A percentile compares a stretch with the other conserved stretches of the same genome.
phyloP scores from a whole-genome alignment of 768 basidiomycete species.

The Leccinum barrowsii region DNA sequence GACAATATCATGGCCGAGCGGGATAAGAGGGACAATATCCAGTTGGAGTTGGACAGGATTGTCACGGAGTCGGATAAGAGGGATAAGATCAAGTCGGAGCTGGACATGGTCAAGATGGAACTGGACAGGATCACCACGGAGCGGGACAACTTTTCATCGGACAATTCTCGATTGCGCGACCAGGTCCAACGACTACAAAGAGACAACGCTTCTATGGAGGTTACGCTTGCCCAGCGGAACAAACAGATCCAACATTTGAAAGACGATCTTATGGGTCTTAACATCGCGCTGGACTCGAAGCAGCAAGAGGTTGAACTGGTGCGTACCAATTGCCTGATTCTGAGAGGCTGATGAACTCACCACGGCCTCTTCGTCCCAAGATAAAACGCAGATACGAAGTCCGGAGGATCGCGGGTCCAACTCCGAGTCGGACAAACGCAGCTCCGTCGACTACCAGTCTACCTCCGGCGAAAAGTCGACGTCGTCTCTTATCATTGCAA shows the following conservation, averaged over 20 bases:
- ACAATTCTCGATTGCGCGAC: constrained; percentile 54
- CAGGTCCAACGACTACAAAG: constrained; percentile 72
- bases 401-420: constrained; percentile 52
- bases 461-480: not conserved
- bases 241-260: constrained; percentile 66
- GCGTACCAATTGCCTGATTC: constrained; percentile 24
- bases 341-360: not conserved
- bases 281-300: constrained; percentile 90
- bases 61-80: not conserved
- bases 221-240: constrained; percentile 68
- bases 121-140: not conserved
- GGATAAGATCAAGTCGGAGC: not conserved
- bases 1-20: constrained; percentile 26
- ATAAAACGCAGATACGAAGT: constrained; percentile 62
- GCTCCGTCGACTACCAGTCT: constrained; percentile 15
- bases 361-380: constrained; percentile 31
- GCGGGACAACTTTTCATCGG: constrained; percentile 30
- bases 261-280: constrained; percentile 79
- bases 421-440: constrained; percentile 51
- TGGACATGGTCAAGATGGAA: not conserved
- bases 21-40: not conserved
- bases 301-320: constrained; percentile 93
- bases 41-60: not conserved
- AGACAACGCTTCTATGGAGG: constrained; percentile 81
- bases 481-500: not conserved